A percentile compares a stretch with the other conserved stretches of the same genome.
phyloP scores from a whole-genome alignment of 2,329 filamentous ascomycete species.

The Aaosphaeria pasadenensis region DNA sequence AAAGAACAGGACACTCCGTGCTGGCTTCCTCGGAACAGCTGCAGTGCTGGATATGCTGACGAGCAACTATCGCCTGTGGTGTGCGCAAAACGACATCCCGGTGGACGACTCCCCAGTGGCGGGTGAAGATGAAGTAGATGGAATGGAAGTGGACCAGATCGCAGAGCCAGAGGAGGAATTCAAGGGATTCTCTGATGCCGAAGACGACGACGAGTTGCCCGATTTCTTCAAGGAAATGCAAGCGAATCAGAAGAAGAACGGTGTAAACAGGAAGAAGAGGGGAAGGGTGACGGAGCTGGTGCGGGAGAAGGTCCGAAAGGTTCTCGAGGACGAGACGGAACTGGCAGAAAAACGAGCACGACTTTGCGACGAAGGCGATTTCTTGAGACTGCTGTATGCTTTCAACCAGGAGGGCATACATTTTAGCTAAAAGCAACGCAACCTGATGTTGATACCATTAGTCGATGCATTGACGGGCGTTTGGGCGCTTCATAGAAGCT shows the following conservation, averaged over 20 bases:
- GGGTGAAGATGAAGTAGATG: constrained; percentile 40
- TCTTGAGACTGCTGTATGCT: constrained; percentile 73
- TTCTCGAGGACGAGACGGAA: constrained; percentile 76
- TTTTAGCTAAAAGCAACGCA: constrained; percentile 58
- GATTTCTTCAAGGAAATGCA: constrained; percentile 74
- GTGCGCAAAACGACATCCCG: constrained; percentile 77
- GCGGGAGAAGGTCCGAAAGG: constrained; percentile 80
- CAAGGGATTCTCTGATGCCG: constrained; percentile 47
- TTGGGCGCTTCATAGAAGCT: neutral
- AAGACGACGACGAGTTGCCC: constrained; percentile 68
- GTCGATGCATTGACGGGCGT: neutral
- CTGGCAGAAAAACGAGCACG: constrained; percentile 78
- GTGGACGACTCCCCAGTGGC: constrained; percentile 61
- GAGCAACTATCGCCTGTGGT: constrained; percentile 86
- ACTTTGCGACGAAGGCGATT: constrained; percentile 91
- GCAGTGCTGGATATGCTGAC: constrained; percentile 81
- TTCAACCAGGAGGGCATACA: constrained; percentile 94
- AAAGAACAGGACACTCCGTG: constrained; percentile 86
- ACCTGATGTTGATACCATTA: neutral
- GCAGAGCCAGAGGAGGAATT: constrained; percentile 45
- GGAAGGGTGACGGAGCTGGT: constrained; percentile 79
- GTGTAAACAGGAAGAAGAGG: constrained; percentile 66
- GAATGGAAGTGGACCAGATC: constrained; percentile 46
- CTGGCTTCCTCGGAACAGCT: constrained; percentile 75
- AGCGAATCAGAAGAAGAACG: constrained; percentile 48